Percentiles rank a stretch among this genome's conserved stretches.
These are phyloP conservation scores for Abrus precatorius DNA, from an alignment of 306 rosid genomes.

Conservation along the genomic window DNA sequence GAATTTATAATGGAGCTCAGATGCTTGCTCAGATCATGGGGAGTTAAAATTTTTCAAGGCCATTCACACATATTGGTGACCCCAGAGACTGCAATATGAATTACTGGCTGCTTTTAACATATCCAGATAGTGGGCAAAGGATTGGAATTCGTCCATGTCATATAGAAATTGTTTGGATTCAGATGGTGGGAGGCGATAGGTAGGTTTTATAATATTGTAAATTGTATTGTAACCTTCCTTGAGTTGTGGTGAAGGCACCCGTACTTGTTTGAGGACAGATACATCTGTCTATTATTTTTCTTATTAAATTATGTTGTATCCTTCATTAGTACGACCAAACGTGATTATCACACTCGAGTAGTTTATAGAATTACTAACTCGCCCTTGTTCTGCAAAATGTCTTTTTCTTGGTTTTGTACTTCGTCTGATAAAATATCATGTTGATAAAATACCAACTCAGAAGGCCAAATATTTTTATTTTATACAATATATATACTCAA, in stretches of 20 bases:
- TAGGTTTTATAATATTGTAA: background rate
- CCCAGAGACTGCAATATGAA: background rate
- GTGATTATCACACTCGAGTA: too few species aligned
- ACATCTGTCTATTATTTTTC: background rate
- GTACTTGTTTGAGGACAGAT: background rate
- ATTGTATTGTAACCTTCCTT: background rate
- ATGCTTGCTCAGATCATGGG: conserved; percentile 22
- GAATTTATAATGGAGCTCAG: conserved; percentile 21
- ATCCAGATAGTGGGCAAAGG: conserved; percentile 4
- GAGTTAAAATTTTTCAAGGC: conserved; percentile 35
- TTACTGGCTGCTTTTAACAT: background rate
- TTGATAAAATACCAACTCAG: too few species aligned
- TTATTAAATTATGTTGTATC: background rate
- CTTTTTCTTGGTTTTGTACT: too few species aligned
- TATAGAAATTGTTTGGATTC: conserved; percentile 24
- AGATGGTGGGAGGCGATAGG: background rate
- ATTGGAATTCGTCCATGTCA: background rate
- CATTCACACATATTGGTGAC: background rate
- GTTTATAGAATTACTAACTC: too few species aligned
- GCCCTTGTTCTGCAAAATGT: too few species aligned
- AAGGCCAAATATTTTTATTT: too few species aligned
- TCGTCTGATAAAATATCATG: too few species aligned
- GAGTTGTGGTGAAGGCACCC: background rate
- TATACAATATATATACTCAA: too few species aligned
- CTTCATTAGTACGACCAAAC: background rate